phyloP scores from a whole-genome alignment of 75 land plant genomes.

The Isoetes taiwanensis region DNA sequence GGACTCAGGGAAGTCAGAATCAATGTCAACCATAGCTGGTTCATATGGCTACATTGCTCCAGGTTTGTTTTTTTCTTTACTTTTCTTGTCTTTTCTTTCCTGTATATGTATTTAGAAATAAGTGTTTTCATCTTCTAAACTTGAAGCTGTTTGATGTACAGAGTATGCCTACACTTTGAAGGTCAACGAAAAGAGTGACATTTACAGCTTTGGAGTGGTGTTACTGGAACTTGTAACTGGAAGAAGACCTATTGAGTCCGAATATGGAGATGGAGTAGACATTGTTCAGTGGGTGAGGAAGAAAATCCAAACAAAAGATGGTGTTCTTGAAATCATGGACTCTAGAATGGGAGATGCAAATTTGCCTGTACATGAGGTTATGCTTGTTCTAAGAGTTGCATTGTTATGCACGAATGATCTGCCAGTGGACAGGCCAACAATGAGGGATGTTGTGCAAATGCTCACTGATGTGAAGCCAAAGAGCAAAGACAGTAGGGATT shows the following conservation, averaged over 20 bases:
- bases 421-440: conserved; percentile 72
- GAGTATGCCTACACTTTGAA: conserved; percentile 80
- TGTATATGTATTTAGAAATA: not conserved
- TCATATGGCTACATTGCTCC: conserved; percentile 29
- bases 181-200: conserved; percentile 77
- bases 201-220: conserved; percentile 88
- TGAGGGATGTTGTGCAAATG: conserved; percentile 91
- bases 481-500: no score
- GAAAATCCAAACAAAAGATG: conserved; percentile 19
- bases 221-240: conserved; percentile 77
- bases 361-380: conserved; percentile 23
- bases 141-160: conserved; percentile 11
- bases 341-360: conserved; percentile 29
- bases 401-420: conserved; percentile 60
- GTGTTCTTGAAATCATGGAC: conserved; percentile 42
- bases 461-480: no score
- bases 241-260: conserved; percentile 53
- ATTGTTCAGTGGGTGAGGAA: conserved; percentile 59
- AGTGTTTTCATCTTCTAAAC: not conserved
- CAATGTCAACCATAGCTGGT: conserved; percentile 26
- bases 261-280: conserved; percentile 63
- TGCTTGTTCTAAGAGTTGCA: conserved; percentile 48
- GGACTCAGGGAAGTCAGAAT: conserved; percentile 21
- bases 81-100: not conserved
- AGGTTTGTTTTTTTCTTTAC: conserved; percentile 1